Conservation (phyloP, 257 asterid genomes). For the Rubia yunnanensis region DNA sequence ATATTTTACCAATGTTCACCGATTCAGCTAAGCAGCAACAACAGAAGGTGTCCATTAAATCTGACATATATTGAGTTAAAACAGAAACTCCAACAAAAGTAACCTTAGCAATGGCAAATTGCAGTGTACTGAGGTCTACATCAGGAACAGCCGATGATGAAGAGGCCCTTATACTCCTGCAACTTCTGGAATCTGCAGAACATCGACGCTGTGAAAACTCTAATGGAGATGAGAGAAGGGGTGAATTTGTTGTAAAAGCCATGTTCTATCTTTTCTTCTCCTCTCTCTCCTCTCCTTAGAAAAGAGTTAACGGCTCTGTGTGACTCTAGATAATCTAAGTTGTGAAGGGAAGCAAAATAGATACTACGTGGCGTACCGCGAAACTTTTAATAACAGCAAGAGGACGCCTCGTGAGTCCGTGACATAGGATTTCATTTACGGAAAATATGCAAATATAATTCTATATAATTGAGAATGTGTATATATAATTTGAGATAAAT, state of each 20-base stretch:
- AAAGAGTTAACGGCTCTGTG: neutral
- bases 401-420: too few relatives aligned
- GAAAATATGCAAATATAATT: too few relatives aligned
- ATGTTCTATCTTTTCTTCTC: conserved; percentile 2
- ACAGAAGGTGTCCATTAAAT: neutral
- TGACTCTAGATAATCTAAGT: neutral
- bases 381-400: too few relatives aligned
- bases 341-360: neutral
- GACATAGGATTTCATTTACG: too few relatives aligned
- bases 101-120: conserved; percentile 71
- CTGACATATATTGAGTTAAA: neutral
- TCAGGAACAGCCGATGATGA: conserved; percentile 75
- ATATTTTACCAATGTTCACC: neutral
- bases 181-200: conserved; percentile 15
- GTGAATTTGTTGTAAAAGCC: conserved; percentile 38
- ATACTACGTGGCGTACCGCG: neutral
- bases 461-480: too few relatives aligned
- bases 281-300: neutral
- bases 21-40: neutral
- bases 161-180: conserved; percentile 31
- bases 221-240: conserved; percentile 26
- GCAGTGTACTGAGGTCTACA: conserved; percentile 46
- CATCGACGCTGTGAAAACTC: conserved; percentile 14
- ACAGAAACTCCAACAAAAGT: neutral
- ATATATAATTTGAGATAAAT: too few relatives aligned